Evolutionary conservation across 1,139 yeast genomes (phyloP).

Genomic region (Nakaseomyces bracarensis): DNA sequence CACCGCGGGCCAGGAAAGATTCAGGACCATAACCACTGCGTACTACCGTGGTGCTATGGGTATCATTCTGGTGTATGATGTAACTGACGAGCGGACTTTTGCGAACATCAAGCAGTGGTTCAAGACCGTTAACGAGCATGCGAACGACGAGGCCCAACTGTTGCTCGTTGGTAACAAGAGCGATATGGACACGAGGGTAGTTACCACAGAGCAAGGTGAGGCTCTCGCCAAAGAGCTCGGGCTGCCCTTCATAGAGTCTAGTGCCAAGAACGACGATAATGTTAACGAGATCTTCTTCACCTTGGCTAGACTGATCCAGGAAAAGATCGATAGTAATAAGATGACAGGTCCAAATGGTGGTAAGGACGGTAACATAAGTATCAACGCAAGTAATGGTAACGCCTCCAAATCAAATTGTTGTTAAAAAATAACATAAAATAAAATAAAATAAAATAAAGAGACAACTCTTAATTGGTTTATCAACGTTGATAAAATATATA

Average conservation of each 20-base stretch:
- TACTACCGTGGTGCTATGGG: slow-evolving; percentile 99
- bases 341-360: slow-evolving; percentile 19
- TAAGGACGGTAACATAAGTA: slow-evolving; percentile 31
- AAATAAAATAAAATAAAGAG: neutral
- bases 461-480: too few species aligned
- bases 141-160: slow-evolving; percentile 89
- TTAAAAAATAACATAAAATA: slow-evolving; percentile 8
- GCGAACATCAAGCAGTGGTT: slow-evolving; percentile 82
- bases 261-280: slow-evolving; percentile 87
- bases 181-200: slow-evolving; percentile 69
- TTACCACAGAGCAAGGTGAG: slow-evolving; percentile 83
- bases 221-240: slow-evolving; percentile 80
- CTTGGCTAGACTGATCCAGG: slow-evolving; percentile 81
- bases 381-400: slow-evolving; percentile 22
- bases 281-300: slow-evolving; percentile 89
- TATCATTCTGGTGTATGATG: slow-evolving; percentile 90
- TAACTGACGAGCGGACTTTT: slow-evolving; percentile 89
- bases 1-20: slow-evolving; percentile 97
- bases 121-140: slow-evolving; percentile 91
- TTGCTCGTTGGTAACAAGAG: slow-evolving; percentile 92
- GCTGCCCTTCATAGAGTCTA: slow-evolving; percentile 87
- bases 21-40: slow-evolving; percentile 96
- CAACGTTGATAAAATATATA: too few species aligned
- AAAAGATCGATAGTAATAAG: slow-evolving; percentile 46
- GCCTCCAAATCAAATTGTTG: slow-evolving; percentile 26